phyloP scores from a whole-genome alignment of 257 asterid genomes.

The Salvia splendens region DNA sequence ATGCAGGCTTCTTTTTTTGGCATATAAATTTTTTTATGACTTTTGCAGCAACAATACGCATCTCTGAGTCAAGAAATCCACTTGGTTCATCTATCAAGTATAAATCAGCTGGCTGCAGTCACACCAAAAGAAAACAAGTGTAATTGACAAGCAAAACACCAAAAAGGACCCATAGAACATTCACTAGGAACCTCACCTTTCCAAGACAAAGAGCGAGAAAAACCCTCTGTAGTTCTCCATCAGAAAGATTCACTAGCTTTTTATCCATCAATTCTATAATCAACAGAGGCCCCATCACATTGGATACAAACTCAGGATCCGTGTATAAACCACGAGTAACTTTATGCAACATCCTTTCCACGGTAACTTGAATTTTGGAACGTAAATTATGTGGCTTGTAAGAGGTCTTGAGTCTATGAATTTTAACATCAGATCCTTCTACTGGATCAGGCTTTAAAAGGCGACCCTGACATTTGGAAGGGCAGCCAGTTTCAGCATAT shows the following conservation, averaged over 20 bases:
- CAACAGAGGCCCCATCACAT: constrained; percentile 41
- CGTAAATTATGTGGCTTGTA: constrained; percentile 97
- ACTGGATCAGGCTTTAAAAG: constrained; percentile 79
- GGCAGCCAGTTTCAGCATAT: background rate
- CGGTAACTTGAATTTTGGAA: constrained; percentile 68
- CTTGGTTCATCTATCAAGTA: constrained; percentile 37
- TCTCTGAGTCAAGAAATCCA: constrained; percentile 98
- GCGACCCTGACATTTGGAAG: constrained; percentile 66
- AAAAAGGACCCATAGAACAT: constrained; percentile 14
- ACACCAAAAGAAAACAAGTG: constrained; percentile 19
- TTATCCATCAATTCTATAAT: constrained; percentile 97
- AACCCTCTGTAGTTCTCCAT: constrained; percentile 98
- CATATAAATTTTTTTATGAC: constrained; percentile 96
- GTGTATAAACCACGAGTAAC: constrained; percentile 78
- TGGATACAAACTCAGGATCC: constrained; percentile 79
- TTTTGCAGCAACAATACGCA: constrained; percentile 96
- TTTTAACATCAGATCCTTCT: constrained; percentile 74
- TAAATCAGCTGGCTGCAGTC: constrained; percentile 92
- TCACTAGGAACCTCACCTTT: constrained; percentile 55
- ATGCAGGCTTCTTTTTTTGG: constrained; percentile 38
- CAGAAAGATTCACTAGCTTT: constrained; percentile 90
- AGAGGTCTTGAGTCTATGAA: constrained; percentile 90
- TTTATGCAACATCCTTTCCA: constrained; percentile 73
- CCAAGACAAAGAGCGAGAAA: constrained; percentile 92
- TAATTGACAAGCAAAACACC: constrained; percentile 9